phyloP scores from a whole-genome alignment of 140 eudicot genomes.

The Oenanthe javanica region DNA sequence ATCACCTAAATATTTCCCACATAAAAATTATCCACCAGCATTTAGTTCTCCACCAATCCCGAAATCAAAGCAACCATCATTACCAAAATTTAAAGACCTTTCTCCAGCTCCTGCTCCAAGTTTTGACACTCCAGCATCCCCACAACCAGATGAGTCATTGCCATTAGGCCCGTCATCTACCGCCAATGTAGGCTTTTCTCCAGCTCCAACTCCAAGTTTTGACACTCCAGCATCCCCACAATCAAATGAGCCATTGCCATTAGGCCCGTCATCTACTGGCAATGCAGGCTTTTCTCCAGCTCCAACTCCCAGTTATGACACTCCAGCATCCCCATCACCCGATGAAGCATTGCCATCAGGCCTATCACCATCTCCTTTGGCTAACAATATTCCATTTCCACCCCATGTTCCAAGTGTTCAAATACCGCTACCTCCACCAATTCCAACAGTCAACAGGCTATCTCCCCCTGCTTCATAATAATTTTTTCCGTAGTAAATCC shows the following conservation, averaged over 20 bases:
- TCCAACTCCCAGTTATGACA: neutral
- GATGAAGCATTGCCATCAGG: neutral
- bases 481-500: neutral
- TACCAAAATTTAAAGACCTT: neutral
- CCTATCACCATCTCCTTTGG: neutral
- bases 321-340: neutral
- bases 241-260: neutral
- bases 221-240: neutral
- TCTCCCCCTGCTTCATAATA: conserved; percentile 5
- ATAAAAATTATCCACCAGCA: neutral
- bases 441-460: neutral
- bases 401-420: neutral
- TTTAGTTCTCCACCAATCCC: neutral
- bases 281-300: neutral
- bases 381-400: neutral
- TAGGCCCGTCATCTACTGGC: neutral
- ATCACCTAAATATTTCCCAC: neutral
- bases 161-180: neutral
- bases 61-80: neutral
- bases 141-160: neutral
- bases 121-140: neutral
- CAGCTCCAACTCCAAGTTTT: neutral
- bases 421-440: conserved; percentile 17
- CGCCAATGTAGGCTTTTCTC: neutral
- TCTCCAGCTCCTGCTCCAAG: neutral